Evolutionary conservation across 2,329 filamentous ascomycete species (phyloP), one percentile per base, ranked within the genome.

Genomic region (Penicillium sp.): DNA sequence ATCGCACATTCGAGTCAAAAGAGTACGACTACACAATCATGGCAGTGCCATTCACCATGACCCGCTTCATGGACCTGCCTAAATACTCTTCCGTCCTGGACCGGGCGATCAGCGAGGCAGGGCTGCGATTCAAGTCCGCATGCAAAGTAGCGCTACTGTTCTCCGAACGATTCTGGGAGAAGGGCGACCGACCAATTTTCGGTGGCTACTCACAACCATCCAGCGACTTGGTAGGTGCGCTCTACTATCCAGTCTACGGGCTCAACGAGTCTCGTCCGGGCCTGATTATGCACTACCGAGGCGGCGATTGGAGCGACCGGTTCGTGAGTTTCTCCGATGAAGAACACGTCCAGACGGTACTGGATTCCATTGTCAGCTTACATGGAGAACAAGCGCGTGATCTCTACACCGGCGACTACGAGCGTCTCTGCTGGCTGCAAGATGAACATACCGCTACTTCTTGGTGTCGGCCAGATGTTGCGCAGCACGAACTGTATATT

Each of bases 21-120:
- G 56, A 60, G 1, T 73, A 70, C 29, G 70, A 73, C 46, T 72
- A 72, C 47, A 59, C 69, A 1, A 64, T 73, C 35, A 70, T 71
- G 56, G 66, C 66, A 7, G 65, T 66, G 0, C 70, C 70, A 0
- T 65, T 73, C 39, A 72, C 69, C 19, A 56, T 70, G 41, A 63
- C 68, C 14, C 64, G 67, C 27, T 68, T 69, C 47, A 70, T 68
- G 70, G 61, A 72, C 4, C 46, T 72, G 1, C 69, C 70, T 0
- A 52, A 55, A 4, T 71, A 68, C 55, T 72, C 70, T 3, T 60
- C 59, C 1, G 56, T 63, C 1, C 50, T 65, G 2, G 46, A 49
- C 13, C 55, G 57, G 37, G 12, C 44, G 5, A 67, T 62, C 37
- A 58, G 57, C 48, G 58, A 63, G 49, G 52, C 54, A 7, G 63